A percentile compares a stretch with the other conserved stretches of the same genome.
Conservation (phyloP, 495 filamentous ascomycete species). For the Trichocladium antarcticum region DNA sequence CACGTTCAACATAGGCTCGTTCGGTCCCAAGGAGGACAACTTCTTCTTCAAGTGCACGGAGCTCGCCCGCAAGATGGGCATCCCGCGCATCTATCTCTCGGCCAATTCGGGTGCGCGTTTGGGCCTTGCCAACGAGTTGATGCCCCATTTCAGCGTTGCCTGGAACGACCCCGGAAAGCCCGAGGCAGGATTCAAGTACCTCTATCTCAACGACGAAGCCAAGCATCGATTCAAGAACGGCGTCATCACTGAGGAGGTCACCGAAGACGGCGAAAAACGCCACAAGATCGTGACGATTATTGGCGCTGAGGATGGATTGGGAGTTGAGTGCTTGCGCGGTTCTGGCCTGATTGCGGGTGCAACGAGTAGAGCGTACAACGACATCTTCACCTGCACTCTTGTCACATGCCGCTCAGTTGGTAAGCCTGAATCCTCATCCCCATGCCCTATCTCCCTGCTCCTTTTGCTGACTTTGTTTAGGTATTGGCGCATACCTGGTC, state of each 20-base stretch:
- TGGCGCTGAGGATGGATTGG: constrained; percentile 88
- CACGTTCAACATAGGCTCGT: constrained; percentile 96
- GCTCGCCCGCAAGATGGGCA: constrained; percentile 80
- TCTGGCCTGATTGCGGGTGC: constrained; percentile 97
- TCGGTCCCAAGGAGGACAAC: constrained; percentile 89
- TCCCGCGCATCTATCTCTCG: constrained; percentile 93
- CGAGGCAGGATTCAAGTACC: constrained; percentile 91
- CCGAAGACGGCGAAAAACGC: constrained; percentile 78
- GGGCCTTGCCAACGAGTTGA: constrained; percentile 91
- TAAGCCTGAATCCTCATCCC: constrained; percentile 27
- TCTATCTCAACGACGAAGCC: constrained; percentile 82
- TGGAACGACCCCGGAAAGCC: constrained; percentile 83
- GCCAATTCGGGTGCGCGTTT: constrained; percentile 99
- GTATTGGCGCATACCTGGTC: constrained; percentile 97
- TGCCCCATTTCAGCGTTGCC: constrained; percentile 90
- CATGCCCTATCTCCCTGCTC: background rate
- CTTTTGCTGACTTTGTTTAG: constrained; percentile 28
- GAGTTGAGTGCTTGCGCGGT: constrained; percentile 93
- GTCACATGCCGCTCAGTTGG: constrained; percentile 95
- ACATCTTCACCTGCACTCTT: constrained; percentile 97
- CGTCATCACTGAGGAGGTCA: constrained; percentile 80
- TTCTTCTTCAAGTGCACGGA: constrained; percentile 99
- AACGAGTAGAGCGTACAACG: constrained; percentile 92
- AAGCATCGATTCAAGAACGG: constrained; percentile 82
- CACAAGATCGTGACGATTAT: constrained; percentile 92